Conservation (phyloP, 78 protist genomes). For the Dictyostelium capitatum region DNA sequence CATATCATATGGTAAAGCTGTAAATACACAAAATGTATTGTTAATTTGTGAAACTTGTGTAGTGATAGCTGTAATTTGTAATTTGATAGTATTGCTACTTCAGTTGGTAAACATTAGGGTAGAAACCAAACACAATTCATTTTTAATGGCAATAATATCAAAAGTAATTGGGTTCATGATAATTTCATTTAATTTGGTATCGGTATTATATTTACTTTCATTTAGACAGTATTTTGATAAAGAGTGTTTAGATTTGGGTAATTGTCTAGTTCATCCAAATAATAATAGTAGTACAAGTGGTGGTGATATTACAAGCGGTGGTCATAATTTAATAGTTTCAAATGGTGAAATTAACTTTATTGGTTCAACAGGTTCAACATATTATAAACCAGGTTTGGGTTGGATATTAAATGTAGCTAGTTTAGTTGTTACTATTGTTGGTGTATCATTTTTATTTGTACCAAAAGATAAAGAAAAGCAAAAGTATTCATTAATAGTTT, state of each 20-base stretch:
- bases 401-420: background rate
- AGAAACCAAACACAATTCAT: background rate
- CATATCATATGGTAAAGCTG: background rate
- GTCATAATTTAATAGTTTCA: background rate
- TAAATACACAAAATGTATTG: background rate
- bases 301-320: background rate
- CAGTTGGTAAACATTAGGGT: background rate
- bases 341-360: background rate
- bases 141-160: background rate
- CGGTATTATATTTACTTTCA: background rate
- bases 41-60: background rate
- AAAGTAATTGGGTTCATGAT: background rate
- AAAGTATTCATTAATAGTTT: too few relatives aligned
- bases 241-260: background rate
- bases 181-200: background rate
- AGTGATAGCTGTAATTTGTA: background rate
- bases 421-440: background rate
- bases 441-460: background rate
- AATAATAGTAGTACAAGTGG: background rate
- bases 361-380: background rate
- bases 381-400: background rate
- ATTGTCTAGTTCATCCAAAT: background rate
- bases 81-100: background rate
- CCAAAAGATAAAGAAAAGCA: background rate
- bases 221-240: background rate